A percentile compares a stretch with the other conserved stretches of the same genome.
phyloP scores from a whole-genome alignment of 306 rosid genomes.

The Acacia melanoxylon region DNA sequence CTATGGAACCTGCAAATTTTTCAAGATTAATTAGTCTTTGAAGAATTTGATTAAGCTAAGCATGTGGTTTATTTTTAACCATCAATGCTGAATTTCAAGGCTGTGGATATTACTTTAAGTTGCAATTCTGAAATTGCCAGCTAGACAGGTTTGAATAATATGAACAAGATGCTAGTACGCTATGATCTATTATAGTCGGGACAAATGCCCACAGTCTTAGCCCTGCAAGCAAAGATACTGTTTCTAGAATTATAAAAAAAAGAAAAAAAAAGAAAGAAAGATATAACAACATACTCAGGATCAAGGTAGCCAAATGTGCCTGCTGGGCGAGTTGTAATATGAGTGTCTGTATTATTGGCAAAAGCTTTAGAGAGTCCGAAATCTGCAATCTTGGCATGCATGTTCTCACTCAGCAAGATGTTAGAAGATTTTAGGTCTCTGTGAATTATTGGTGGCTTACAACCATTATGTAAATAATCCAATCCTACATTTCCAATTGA shows the following conservation, averaged over 20 bases:
- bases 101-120: not conserved
- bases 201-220: no score
- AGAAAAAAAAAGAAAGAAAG: no score
- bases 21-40: not conserved
- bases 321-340: conserved; percentile 30
- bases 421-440: no score
- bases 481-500: not conserved
- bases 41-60: not conserved
- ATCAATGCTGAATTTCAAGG: no score
- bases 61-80: not conserved
- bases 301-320: conserved; percentile 40
- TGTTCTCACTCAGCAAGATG: not conserved
- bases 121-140: not conserved
- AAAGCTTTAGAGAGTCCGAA: conserved; percentile 33
- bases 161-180: no score
- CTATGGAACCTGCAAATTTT: not conserved
- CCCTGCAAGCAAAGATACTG: no score
- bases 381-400: conserved; percentile 42
- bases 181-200: no score
- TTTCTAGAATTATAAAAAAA: no score
- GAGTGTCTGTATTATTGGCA: conserved; percentile 23
- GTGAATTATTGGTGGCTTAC: no score
- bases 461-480: no score
- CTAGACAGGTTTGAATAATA: no score
- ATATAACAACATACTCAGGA: conserved; percentile 33